phyloP scores from a whole-genome alignment of 371 early-diverging fungal genomes.

The Lichtheimia hyalospora region DNA sequence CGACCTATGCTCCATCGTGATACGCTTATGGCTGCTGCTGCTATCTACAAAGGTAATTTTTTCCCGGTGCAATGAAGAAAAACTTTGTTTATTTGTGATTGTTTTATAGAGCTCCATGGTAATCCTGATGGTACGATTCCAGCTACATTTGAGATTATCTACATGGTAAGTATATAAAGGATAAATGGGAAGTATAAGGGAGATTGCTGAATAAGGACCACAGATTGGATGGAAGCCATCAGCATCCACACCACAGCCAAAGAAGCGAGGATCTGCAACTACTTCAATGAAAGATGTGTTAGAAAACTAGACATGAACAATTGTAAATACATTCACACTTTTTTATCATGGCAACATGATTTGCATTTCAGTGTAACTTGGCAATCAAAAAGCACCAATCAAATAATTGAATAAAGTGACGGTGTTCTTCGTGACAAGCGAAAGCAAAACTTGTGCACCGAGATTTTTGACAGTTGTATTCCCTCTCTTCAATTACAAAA shows the following conservation, averaged over 20 bases:
- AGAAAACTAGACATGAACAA: slow-evolving; percentile 11
- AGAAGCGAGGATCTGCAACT: slow-evolving; percentile 71
- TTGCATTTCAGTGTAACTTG: too few species aligned
- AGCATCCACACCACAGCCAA: slow-evolving; percentile 69
- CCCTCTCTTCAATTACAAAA: neutral
- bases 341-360: neutral
- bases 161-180: slow-evolving; percentile 56
- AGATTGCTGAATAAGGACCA: neutral
- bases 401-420: too few species aligned
- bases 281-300: slow-evolving; percentile 68
- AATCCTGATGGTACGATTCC: slow-evolving; percentile 89
- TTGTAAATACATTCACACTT: neutral
- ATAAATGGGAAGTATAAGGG: neutral
- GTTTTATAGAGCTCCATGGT: slow-evolving; percentile 76
- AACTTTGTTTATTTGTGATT: neutral
- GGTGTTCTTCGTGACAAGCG: too few species aligned
- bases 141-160: slow-evolving; percentile 92
- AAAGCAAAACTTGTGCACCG: too few species aligned
- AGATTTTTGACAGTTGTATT: neutral
- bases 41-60: slow-evolving; percentile 81
- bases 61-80: neutral
- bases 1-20: slow-evolving; percentile 74
- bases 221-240: slow-evolving; percentile 91
- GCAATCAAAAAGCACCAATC: too few species aligned
- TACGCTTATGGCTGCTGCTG: slow-evolving; percentile 80